A percentile compares a stretch with the other conserved stretches of the same genome.
These are phyloP conservation scores for Paecilomyces niveus DNA, from an alignment of 2,329 filamentous ascomycete species.

Conservation along the genomic window DNA sequence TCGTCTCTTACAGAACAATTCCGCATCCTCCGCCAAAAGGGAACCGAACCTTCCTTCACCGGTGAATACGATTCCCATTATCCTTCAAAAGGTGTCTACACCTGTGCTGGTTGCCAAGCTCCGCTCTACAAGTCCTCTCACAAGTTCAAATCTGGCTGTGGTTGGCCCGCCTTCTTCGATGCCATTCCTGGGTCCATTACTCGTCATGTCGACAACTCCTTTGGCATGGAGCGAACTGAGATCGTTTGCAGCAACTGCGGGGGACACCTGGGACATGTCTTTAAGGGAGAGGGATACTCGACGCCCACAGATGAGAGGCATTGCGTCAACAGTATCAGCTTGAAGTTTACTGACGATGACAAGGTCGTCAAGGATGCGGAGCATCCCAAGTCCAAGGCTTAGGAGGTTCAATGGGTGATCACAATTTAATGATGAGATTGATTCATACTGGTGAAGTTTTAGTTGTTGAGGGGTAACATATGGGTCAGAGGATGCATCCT, in stretches of 20 bases:
- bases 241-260: slow-evolving; percentile 94
- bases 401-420: not conserved
- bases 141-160: slow-evolving; percentile 95
- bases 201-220: slow-evolving; percentile 65
- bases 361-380: slow-evolving; percentile 7
- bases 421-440: not conserved
- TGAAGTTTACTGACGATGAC: slow-evolving; percentile 71
- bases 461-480: not conserved
- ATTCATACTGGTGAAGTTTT: slow-evolving; percentile 5
- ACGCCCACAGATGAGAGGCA: slow-evolving; percentile 94
- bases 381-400: slow-evolving; percentile 21
- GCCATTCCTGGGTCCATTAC: slow-evolving; percentile 85
- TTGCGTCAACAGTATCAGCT: slow-evolving; percentile 88
- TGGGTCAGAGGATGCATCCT: not conserved
- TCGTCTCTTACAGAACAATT: slow-evolving; percentile 71
- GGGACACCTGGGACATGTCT: slow-evolving; percentile 84
- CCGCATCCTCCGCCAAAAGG: slow-evolving; percentile 83
- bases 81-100: slow-evolving; percentile 69
- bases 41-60: slow-evolving; percentile 73
- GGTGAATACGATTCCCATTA: slow-evolving; percentile 86
- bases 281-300: slow-evolving; percentile 76
- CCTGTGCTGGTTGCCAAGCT: slow-evolving; percentile 75
- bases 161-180: slow-evolving; percentile 98
- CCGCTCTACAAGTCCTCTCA: slow-evolving; percentile 89
- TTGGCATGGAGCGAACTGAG: slow-evolving; percentile 83